Evolutionary conservation across 495 filamentous ascomycete genomes (phyloP).

Genomic region (Neurospora terricola): DNA sequence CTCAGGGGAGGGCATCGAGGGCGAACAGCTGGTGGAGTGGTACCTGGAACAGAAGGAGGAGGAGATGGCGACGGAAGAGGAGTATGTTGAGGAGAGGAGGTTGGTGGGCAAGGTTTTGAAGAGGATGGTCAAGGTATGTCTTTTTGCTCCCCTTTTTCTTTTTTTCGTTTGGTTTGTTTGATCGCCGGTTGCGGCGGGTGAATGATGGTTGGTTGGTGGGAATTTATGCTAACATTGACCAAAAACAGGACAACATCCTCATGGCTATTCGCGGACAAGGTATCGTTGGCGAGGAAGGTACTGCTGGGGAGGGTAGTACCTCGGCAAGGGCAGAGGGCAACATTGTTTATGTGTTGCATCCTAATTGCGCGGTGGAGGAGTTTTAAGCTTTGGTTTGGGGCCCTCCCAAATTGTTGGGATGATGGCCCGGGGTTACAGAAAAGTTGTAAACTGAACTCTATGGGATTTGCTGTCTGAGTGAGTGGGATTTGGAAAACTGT

Average conservation of each 20-base stretch:
- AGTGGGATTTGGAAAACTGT: not conserved
- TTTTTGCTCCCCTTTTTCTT: not conserved
- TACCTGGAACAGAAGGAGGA: conserved; percentile 90
- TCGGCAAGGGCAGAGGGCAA: conserved; percentile 33
- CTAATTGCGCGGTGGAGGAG: conserved; percentile 77
- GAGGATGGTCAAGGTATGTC: conserved; percentile 88
- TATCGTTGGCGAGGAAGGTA: conserved; percentile 45
- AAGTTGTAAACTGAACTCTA: not conserved
- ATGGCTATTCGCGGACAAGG: conserved; percentile 87
- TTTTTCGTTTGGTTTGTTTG: not conserved
- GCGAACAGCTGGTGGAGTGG: conserved; percentile 78
- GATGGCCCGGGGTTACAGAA: not conserved
- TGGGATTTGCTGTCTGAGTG: not conserved
- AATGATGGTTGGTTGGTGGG: too few species aligned
- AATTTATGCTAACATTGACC: too few species aligned
- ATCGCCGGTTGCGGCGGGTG: too few species aligned
- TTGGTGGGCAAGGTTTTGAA: conserved; percentile 83
- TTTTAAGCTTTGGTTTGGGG: conserved; percentile 1
- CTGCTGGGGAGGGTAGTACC: conserved; percentile 34
- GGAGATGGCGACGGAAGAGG: conserved; percentile 71
- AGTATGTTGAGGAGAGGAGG: conserved; percentile 62
- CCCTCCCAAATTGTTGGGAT: not conserved
- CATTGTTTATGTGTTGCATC: conserved; percentile 84
- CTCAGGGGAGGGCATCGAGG: conserved; percentile 78
- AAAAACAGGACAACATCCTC: conserved; percentile 64